Percentiles rank a stretch among this genome's conserved stretches.
Conservation (phyloP, 176 grass and related monocot species). For the Tillandsia leiboldiana region DNA sequence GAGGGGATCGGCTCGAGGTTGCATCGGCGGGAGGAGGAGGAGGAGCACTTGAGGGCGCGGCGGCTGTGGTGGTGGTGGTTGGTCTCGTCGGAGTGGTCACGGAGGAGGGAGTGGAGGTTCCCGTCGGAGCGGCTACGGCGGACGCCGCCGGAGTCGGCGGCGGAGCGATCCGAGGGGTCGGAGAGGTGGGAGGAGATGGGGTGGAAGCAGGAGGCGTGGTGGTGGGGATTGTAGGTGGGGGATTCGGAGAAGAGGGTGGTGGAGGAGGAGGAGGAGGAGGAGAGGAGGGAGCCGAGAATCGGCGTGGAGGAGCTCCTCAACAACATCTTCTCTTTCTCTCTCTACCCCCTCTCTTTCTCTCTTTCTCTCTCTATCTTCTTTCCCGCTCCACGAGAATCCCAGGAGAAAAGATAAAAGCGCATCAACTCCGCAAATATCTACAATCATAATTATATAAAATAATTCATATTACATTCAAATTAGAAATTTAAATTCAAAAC, state of each 20-base stretch:
- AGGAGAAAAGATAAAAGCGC: too few relatives aligned
- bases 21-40: background rate
- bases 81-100: conserved; percentile 14
- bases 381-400: background rate
- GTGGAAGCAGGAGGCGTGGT: background rate
- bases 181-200: conserved; percentile 30
- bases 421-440: too few relatives aligned
- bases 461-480: too few relatives aligned
- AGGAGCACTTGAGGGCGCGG: background rate
- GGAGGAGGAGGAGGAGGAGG: conserved; percentile 38
- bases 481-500: too few relatives aligned
- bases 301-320: conserved; percentile 9
- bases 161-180: conserved; percentile 14
- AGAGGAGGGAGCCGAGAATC: conserved; percentile 12
- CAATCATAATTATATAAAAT: too few relatives aligned
- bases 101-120: conserved; percentile 30
- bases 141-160: conserved; percentile 25
- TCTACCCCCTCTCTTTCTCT: background rate
- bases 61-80: too few relatives aligned
- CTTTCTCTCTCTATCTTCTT: too few relatives aligned
- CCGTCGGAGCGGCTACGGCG: conserved; percentile 56
- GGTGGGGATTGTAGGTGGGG: conserved; percentile 24
- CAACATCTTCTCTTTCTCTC: background rate
- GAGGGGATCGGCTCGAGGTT: conserved; percentile 46
- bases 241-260: conserved; percentile 33